Conservation (phyloP, 2,329 filamentous ascomycete genomes). For the Didymella exigua region DNA sequence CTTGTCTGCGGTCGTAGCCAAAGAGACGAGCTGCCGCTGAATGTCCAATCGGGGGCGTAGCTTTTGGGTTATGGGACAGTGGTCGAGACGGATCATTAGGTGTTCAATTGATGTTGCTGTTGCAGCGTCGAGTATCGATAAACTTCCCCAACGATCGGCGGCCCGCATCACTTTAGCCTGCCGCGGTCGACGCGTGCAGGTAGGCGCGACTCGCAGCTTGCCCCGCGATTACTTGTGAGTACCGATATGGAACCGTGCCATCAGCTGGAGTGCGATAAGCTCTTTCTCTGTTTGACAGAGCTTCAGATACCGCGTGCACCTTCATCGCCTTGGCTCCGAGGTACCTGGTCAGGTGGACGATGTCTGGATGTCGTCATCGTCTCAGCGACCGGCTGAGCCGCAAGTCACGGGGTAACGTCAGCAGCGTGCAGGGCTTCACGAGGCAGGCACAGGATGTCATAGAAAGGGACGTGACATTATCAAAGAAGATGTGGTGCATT, state of each 20-base stretch:
- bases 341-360: slow-evolving; percentile 26
- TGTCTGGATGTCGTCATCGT: slow-evolving; percentile 41
- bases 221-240: slow-evolving; percentile 17
- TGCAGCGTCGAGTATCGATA: slow-evolving; percentile 21
- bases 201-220: slow-evolving; percentile 16
- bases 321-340: not conserved
- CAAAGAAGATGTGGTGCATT: slow-evolving; percentile 28
- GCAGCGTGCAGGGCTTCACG: slow-evolving; percentile 16
- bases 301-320: slow-evolving; percentile 5
- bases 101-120: not conserved
- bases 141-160: slow-evolving; percentile 25
- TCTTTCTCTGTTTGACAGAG: not conserved
- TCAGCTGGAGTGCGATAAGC: not conserved
- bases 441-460: slow-evolving; percentile 11
- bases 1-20: not conserved
- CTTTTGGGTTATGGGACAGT: not conserved
- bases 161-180: slow-evolving; percentile 20
- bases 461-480: not conserved
- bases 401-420: slow-evolving; percentile 41
- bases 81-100: not conserved
- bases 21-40: not conserved
- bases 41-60: not conserved
- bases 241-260: not conserved
- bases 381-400: slow-evolving; percentile 34
- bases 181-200: slow-evolving; percentile 16